These are phyloP conservation scores for Apiotrichum domesticum DNA, from an alignment of 1,284 basidiomycete species.

Conservation along the genomic window DNA sequence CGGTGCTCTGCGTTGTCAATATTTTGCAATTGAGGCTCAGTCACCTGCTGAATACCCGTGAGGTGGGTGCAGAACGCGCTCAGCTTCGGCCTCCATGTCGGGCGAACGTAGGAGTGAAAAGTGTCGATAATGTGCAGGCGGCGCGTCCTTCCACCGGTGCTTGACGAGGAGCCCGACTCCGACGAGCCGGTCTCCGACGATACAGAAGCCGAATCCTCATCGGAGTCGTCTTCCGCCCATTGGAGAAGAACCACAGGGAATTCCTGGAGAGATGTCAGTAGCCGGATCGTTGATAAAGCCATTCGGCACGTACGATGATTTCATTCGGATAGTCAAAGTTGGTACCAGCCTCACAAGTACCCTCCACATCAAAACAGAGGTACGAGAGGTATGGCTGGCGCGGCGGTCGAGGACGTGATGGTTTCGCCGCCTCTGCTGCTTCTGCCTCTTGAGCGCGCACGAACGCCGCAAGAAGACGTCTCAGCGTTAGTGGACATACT, in stretches of 20 bases:
- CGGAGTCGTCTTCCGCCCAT: slow-evolving; percentile 60
- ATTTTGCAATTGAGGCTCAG: too few relatives aligned
- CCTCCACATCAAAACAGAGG: slow-evolving; percentile 64
- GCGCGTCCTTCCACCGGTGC: background rate
- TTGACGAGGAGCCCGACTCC: background rate
- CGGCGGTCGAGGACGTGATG: background rate
- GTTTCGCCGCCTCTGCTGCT: background rate
- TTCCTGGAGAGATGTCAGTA: slow-evolving; percentile 16
- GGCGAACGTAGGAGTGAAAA: slow-evolving; percentile 82
- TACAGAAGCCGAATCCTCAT: slow-evolving; percentile 17
- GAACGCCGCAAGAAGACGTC: slow-evolving; percentile 17
- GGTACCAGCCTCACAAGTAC: slow-evolving; percentile 66
- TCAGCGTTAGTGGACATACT: slow-evolving; percentile 8
- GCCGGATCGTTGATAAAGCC: too few relatives aligned
- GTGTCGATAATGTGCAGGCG: slow-evolving; percentile 49
- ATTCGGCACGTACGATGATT: slow-evolving; percentile 66
- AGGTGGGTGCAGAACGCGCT: slow-evolving; percentile 77
- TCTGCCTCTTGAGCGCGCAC: slow-evolving; percentile 13
- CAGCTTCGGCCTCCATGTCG: slow-evolving; percentile 75
- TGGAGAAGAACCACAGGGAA: slow-evolving; percentile 66
- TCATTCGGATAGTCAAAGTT: slow-evolving; percentile 79
- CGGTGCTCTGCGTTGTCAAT: slow-evolving; percentile 56
- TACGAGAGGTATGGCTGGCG: slow-evolving; percentile 44
- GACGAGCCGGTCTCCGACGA: too few relatives aligned
- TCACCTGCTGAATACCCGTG: slow-evolving; percentile 87